phyloP scores from a whole-genome alignment of 1,139 yeast species.

The Nakaseomyces kungkrabaensis region DNA sequence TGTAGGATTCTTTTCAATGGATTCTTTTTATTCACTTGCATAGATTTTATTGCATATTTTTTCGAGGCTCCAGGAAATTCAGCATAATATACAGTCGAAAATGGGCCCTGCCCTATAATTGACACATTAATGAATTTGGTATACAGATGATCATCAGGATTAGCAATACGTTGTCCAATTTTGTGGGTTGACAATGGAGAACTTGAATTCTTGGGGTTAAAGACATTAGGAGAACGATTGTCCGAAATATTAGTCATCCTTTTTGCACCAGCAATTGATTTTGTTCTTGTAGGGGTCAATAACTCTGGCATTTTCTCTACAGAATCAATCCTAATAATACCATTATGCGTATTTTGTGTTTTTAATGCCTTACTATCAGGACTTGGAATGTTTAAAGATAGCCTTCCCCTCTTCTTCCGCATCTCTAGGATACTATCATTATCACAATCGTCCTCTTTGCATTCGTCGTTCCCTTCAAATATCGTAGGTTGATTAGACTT shows the following conservation, averaged over 20 bases:
- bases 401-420: neutral
- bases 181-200: neutral
- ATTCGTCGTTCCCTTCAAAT: neutral
- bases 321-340: neutral
- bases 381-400: neutral
- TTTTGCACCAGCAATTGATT: conserved; percentile 8
- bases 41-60: conserved; percentile 73
- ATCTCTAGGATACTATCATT: neutral
- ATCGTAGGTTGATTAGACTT: conserved; percentile 1
- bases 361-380: neutral
- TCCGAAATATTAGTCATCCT: neutral
- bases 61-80: conserved; percentile 48
- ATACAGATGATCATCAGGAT: conserved; percentile 39
- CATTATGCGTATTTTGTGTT: neutral
- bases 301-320: neutral
- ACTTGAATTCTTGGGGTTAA: neutral
- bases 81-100: conserved; percentile 76
- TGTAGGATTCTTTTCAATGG: conserved; percentile 30
- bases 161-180: conserved; percentile 17
- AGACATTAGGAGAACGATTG: neutral
- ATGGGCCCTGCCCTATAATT: conserved; percentile 76
- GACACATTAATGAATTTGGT: conserved; percentile 65
- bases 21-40: conserved; percentile 37
- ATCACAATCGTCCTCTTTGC: conserved; percentile 6
- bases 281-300: conserved; percentile 19